These are phyloP conservation scores for Apiospora pterosperma DNA, from an alignment of 2,329 filamentous ascomycete species.

Conservation along the genomic window DNA sequence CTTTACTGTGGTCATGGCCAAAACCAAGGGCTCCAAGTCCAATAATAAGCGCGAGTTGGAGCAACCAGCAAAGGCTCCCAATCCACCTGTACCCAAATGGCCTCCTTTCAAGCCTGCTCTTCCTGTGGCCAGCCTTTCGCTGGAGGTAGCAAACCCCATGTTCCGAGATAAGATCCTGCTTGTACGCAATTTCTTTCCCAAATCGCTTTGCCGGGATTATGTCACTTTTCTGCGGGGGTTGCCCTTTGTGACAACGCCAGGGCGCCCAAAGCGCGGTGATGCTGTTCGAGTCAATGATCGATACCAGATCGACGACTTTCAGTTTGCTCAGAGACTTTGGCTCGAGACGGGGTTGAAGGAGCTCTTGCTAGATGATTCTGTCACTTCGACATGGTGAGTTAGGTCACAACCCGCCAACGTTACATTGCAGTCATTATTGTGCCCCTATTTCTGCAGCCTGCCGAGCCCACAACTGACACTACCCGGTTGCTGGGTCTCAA, in stretches of 20 bases:
- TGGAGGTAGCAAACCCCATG: slow-evolving; percentile 47
- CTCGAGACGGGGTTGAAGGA: slow-evolving; percentile 69
- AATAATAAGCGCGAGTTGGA: neutral
- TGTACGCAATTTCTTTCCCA: slow-evolving; percentile 71
- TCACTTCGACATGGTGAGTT: slow-evolving; percentile 44
- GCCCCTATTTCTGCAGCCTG: neutral
- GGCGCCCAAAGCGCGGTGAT: slow-evolving; percentile 73
- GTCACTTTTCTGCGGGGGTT: slow-evolving; percentile 67
- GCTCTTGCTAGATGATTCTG: slow-evolving; percentile 42
- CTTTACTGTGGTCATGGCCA: slow-evolving; percentile 4
- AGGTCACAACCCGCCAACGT: too few species aligned
- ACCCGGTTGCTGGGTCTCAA: neutral
- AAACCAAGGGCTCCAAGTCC: slow-evolving; percentile 1
- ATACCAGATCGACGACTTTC: slow-evolving; percentile 74
- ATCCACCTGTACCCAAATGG: slow-evolving; percentile 50
- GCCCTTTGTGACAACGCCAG: slow-evolving; percentile 73
- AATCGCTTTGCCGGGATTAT: slow-evolving; percentile 71
- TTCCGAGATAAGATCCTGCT: slow-evolving; percentile 63
- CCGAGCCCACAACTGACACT: neutral
- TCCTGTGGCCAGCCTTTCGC: slow-evolving; percentile 59
- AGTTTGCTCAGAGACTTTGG: slow-evolving; percentile 76
- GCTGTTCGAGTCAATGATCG: slow-evolving; percentile 86
- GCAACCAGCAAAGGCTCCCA: slow-evolving; percentile 8
- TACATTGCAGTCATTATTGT: neutral
- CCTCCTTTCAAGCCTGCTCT: slow-evolving; percentile 67